These are phyloP conservation scores for Rhizomucor pusillus DNA, from an alignment of 371 early-diverging fungal species.

Conservation along the genomic window DNA sequence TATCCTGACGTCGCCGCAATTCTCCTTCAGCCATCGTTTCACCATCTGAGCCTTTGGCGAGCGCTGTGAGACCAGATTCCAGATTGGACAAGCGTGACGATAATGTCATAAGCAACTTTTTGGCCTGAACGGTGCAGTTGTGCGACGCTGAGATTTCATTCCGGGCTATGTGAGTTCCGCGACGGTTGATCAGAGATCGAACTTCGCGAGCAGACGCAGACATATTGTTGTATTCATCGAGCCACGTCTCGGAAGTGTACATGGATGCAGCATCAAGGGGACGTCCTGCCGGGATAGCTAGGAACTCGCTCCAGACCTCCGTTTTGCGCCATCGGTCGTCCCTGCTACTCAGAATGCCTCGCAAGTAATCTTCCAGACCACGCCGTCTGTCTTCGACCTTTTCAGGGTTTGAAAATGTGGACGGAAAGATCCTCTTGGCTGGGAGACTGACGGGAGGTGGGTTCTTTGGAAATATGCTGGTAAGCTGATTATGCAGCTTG, in stretches of 20 bases:
- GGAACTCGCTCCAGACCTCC: conserved; percentile 70
- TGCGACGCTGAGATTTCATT: conserved; percentile 75
- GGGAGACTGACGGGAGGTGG: conserved; percentile 62
- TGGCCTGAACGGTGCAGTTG: conserved; percentile 72
- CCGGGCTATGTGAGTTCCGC: conserved; percentile 63
- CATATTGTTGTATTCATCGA: conserved; percentile 69
- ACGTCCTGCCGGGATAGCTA: conserved; percentile 58
- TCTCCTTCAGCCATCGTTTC: conserved; percentile 62
- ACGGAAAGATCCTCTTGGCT: conserved; percentile 63
- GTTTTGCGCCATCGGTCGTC: conserved; percentile 81
- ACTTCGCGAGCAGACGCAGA: conserved; percentile 65
- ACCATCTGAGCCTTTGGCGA: conserved; percentile 41
- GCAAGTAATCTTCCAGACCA: conserved; percentile 76
- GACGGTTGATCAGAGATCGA: conserved; percentile 63
- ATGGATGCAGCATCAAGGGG: conserved; percentile 25
- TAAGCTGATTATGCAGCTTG: conserved; percentile 52
- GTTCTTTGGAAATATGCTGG: conserved; percentile 53
- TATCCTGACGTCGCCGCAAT: conserved; percentile 69
- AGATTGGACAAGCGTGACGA: conserved; percentile 49
- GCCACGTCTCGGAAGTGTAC: conserved; percentile 74
- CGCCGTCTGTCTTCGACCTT: conserved; percentile 75
- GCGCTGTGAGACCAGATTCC: conserved; percentile 47
- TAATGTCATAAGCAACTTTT: conserved; percentile 58
- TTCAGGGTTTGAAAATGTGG: conserved; percentile 55
- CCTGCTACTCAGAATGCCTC: conserved; percentile 63